These are phyloP conservation scores for Nicotiana attenuata DNA, from an alignment of 257 asterid genomes.

Conservation along the genomic window DNA sequence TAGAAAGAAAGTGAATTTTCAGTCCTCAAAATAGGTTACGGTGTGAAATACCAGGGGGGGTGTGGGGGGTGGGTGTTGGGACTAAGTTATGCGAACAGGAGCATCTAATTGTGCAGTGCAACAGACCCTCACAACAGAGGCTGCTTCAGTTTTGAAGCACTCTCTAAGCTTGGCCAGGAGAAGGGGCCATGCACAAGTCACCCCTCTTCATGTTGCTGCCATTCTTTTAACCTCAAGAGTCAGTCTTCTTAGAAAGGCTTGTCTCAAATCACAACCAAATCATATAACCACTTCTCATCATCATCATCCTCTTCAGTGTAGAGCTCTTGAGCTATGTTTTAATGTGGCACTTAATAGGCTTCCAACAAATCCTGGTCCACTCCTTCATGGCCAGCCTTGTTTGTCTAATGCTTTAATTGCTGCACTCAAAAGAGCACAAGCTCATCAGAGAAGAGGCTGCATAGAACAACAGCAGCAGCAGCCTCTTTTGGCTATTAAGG, in stretches of 20 bases:
- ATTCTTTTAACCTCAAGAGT: conserved; percentile 51
- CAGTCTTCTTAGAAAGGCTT: conserved; percentile 58
- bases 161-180: conserved; percentile 76
- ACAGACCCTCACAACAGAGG: conserved; percentile 90
- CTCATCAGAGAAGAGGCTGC: conserved; percentile 68
- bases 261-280: conserved; percentile 53
- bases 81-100: conserved; percentile 84
- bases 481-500: conserved; percentile 46
- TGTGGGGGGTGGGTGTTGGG: conserved; percentile 45
- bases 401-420: conserved; percentile 76
- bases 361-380: conserved; percentile 59
- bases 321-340: conserved; percentile 82
- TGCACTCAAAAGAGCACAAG: conserved; percentile 78
- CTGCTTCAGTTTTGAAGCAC: conserved; percentile 83
- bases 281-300: conserved; percentile 6
- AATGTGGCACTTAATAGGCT: conserved; percentile 84
- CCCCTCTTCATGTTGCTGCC: conserved; percentile 88
- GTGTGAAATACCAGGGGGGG: conserved; percentile 18
- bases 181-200: conserved; percentile 86
- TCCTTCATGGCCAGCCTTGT: conserved; percentile 67
- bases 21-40: conserved; percentile 10
- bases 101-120: conserved; percentile 43
- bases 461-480: conserved; percentile 54
- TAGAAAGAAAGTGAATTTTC: not conserved
- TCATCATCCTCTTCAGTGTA: conserved; percentile 50